phyloP scores from a whole-genome alignment of 352 stramenopile genomes.

The Pythium phragmiticola region DNA sequence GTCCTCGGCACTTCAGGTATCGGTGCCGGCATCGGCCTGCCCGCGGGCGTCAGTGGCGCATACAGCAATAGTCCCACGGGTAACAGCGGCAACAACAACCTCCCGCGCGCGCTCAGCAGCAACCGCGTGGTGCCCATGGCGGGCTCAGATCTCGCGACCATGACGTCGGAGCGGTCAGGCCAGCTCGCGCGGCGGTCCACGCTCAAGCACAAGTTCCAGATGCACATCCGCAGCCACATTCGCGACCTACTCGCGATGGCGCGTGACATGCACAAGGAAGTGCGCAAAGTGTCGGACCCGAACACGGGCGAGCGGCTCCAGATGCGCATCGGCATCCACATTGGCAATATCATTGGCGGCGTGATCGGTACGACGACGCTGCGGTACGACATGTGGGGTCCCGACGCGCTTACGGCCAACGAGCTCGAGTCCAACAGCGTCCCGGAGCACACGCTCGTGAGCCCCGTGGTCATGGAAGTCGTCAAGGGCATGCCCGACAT shows the following conservation, averaged over 20 bases:
- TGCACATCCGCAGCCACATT: conserved; percentile 81
- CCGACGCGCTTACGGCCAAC: conserved; percentile 80
- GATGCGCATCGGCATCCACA: conserved; percentile 88
- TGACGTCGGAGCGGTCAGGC: conserved; percentile 19
- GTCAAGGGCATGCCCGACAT: conserved; percentile 86
- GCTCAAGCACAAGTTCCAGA: conserved; percentile 82
- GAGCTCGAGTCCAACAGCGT: conserved; percentile 87
- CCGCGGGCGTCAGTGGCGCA: background rate
- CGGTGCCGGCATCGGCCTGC: background rate
- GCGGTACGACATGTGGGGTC: conserved; percentile 89
- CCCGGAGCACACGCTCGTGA: conserved; percentile 79
- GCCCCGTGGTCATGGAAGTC: conserved; percentile 73
- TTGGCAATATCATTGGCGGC: conserved; percentile 86
- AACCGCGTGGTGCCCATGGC: conserved; percentile 57
- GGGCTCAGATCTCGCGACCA: conserved; percentile 15
- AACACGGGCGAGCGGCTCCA: conserved; percentile 82
- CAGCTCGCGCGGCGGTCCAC: conserved; percentile 46
- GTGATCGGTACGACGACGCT: conserved; percentile 86
- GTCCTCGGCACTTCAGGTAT: conserved; percentile 28
- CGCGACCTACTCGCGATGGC: conserved; percentile 79
- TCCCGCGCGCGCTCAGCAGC: conserved; percentile 30
- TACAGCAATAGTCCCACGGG: conserved; percentile 16
- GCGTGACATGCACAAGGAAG: conserved; percentile 85
- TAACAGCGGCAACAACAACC: background rate
- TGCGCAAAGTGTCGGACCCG: conserved; percentile 79